Percentiles rank a stretch among this genome's conserved stretches.
phyloP scores from a whole-genome alignment of 2,329 filamentous ascomycete genomes.

The Xylariaceae sp. region DNA sequence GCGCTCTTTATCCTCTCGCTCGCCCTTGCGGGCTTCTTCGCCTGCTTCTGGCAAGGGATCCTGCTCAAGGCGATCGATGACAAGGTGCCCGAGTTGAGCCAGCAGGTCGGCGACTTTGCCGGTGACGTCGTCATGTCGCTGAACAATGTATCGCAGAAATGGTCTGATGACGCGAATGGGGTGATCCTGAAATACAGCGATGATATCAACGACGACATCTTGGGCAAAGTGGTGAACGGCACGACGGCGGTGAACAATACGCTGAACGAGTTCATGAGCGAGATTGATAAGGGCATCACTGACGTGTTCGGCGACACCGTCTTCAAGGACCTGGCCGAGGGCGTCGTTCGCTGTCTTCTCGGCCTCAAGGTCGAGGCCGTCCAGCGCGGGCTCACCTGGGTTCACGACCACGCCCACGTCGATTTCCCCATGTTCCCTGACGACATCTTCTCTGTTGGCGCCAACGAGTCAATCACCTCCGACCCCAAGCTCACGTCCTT shows the following conservation, averaged over 20 bases:
- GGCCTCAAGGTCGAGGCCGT: conserved; percentile 79
- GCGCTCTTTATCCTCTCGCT: conserved; percentile 84
- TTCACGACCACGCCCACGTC: conserved; percentile 79
- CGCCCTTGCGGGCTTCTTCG: conserved; percentile 73
- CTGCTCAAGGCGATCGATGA: conserved; percentile 68
- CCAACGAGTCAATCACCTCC: conserved; percentile 53
- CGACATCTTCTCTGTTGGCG: conserved; percentile 78
- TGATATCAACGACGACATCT: conserved; percentile 76
- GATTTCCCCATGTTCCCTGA: conserved; percentile 71
- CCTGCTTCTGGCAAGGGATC: conserved; percentile 75
- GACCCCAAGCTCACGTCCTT: conserved; percentile 62
- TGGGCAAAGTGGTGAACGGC: conserved; percentile 81
- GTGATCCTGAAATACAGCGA: conserved; percentile 65
- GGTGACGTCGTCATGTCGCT: conserved; percentile 69
- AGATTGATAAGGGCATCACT: conserved; percentile 69
- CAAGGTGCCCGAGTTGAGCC: conserved; percentile 68
- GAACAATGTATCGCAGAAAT: conserved; percentile 65
- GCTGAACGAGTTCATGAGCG: conserved; percentile 71
- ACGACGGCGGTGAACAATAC: conserved; percentile 81
- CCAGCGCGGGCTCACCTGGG: conserved; percentile 88
- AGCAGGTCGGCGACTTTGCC: conserved; percentile 72
- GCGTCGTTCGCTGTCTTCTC: conserved; percentile 81
- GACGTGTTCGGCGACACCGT: conserved; percentile 75
- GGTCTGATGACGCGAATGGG: conserved; percentile 70
- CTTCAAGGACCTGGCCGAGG: conserved; percentile 69